Evolutionary conservation across 2,329 filamentous ascomycete genomes (phyloP).

Genomic region (Monosporascus ibericus): DNA sequence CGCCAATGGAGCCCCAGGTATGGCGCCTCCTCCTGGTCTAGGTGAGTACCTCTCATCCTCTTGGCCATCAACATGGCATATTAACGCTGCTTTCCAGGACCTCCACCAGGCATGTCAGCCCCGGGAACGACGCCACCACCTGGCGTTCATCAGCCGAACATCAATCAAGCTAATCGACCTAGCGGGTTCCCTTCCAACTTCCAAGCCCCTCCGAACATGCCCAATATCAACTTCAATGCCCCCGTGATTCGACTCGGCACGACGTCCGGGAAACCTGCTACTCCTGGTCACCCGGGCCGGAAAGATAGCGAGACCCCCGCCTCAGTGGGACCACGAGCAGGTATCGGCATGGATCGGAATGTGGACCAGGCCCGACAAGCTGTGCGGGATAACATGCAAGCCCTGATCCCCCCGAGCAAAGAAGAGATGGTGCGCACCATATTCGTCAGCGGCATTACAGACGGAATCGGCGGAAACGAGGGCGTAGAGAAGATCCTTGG

Average conservation of each 20-base stretch:
- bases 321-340: constrained; percentile 36
- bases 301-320: constrained; percentile 38
- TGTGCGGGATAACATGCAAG: constrained; percentile 62
- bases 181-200: constrained; percentile 77
- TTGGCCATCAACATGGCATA: constrained; percentile 8
- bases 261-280: constrained; percentile 56
- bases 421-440: constrained; percentile 91
- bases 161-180: constrained; percentile 71
- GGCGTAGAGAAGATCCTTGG: constrained; percentile 72
- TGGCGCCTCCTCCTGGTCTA: constrained; percentile 76
- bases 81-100: constrained; percentile 40
- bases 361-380: constrained; percentile 62
- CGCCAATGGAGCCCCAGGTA: constrained; percentile 53
- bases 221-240: constrained; percentile 97
- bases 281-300: constrained; percentile 33
- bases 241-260: constrained; percentile 92
- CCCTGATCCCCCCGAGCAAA: constrained; percentile 72
- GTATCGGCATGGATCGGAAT: constrained; percentile 57
- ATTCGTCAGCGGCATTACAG: constrained; percentile 81
- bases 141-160: constrained; percentile 69
- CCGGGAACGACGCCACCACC: constrained; percentile 76
- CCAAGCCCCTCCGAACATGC: constrained; percentile 84
- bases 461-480: constrained; percentile 69
- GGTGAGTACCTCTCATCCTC: constrained; percentile 46
- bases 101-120: constrained; percentile 74